Evolutionary conservation across 768 basidiomycete species (phyloP).

Genomic region (Naganishia vaughanmartiniae): DNA sequence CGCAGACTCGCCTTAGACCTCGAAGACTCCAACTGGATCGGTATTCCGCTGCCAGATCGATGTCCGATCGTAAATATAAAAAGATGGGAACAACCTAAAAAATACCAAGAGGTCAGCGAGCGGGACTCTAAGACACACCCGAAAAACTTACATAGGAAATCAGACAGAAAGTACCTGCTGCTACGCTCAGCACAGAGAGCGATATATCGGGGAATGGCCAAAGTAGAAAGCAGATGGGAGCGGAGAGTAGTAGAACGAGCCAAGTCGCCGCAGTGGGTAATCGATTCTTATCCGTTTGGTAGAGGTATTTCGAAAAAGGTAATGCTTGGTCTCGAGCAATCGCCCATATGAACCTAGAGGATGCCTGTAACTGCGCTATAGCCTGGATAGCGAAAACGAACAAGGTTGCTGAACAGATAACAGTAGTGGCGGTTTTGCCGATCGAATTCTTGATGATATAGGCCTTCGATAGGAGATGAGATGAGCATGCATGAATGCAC

Average conservation of each 20-base stretch:
- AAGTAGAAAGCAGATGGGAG: constrained; percentile 46
- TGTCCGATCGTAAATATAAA: constrained; percentile 44
- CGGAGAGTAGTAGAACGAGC: constrained; percentile 46
- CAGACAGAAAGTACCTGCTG: constrained; percentile 48
- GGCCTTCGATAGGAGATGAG: constrained; percentile 35
- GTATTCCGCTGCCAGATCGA: constrained; percentile 49
- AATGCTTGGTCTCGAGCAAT: constrained; percentile 54
- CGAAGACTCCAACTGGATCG: constrained; percentile 53
- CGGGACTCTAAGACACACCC: background rate
- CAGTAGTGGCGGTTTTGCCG: constrained; percentile 41
- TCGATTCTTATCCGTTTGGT: constrained; percentile 40
- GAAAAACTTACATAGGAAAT: constrained; percentile 45
- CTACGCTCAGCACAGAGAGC: constrained; percentile 50
- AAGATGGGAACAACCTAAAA: constrained; percentile 38
- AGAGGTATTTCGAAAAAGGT: constrained; percentile 51
- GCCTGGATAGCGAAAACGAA: constrained; percentile 49
- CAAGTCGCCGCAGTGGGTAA: constrained; percentile 52
- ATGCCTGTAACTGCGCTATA: constrained; percentile 53
- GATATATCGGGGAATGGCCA: constrained; percentile 43
- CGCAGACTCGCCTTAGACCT: constrained; percentile 38
- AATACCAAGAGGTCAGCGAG: constrained; percentile 1
- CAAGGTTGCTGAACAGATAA: constrained; percentile 40
- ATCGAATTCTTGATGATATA: constrained; percentile 51
- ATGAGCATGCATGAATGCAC: background rate
- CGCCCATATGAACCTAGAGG: constrained; percentile 54